These are phyloP conservation scores for Micractinium sp. DNA, from an alignment of 139 green algal genomes.

Conservation along the genomic window DNA sequence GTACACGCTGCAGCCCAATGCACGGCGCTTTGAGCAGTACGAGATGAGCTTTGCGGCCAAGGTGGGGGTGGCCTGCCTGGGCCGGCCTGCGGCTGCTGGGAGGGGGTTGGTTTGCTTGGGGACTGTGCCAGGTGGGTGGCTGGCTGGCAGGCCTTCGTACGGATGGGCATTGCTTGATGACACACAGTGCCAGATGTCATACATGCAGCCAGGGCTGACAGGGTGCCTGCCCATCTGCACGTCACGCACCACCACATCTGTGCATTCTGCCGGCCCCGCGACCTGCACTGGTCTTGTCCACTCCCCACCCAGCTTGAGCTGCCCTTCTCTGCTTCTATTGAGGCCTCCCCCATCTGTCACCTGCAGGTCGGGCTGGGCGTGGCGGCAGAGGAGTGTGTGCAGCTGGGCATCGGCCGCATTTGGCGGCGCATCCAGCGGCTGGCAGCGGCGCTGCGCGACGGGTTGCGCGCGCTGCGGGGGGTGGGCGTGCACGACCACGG, in stretches of 20 bases:
- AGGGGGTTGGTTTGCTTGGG: no score
- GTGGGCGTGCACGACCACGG: conserved; percentile 61
- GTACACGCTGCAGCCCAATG: conserved; percentile 54
- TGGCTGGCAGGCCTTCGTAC: no score
- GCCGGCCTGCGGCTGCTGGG: no score
- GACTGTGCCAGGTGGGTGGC: no score
- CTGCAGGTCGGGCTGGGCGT: conserved; percentile 68
- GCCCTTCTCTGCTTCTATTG: background rate
- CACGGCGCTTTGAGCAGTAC: conserved; percentile 72
- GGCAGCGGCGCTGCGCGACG: conserved; percentile 40
- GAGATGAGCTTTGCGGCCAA: conserved; percentile 74
- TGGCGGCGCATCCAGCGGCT: conserved; percentile 58
- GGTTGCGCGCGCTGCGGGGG: conserved; percentile 40
- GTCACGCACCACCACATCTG: no score
- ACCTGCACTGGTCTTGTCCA: no score
- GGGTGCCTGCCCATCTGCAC: no score
- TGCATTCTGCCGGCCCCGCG: no score
- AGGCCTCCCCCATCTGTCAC: background rate
- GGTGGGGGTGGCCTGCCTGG: conserved; percentile 37
- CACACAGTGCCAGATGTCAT: no score
- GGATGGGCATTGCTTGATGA: no score
- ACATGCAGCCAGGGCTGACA: no score
- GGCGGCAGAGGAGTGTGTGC: conserved; percentile 58
- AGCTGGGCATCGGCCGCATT: conserved; percentile 56
- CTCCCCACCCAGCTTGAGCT: background rate